Base-by-base conservation (phyloP, 2,329 filamentous ascomycete genomes). In the Simplicillium aogashimaense region DNA sequence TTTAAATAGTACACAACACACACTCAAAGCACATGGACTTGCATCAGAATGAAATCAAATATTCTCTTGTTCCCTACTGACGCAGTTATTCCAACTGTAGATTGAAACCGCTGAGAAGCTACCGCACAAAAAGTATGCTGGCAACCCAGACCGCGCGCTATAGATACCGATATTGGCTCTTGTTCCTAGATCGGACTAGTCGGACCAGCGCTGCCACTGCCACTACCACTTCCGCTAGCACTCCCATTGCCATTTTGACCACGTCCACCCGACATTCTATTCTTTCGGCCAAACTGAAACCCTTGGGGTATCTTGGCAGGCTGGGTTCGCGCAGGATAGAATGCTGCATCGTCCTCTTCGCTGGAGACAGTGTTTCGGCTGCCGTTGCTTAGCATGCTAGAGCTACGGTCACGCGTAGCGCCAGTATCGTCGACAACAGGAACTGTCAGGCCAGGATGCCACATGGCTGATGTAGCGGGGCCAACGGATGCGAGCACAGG, bases 351-450 rank as follows among this genome's bases (percentile, higher is more conserved):
- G 45, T 67, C 64, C 16, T 72, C 73, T 36, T 65, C 66, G 48
- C 72, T 78, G 13, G 70, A 76, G 58, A 81, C 75, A 7, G 78
- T 82, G 50, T 81, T 79, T 15, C 77, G 76, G n/a, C 76, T 80
- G 3, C 81, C 64, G 50, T 80, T 72, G 51, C 76, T 81, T 3
- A 82, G 69, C 78, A 82, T 82, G 42, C 75, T 80, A 9, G 75
- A 80, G 25, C 76, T 81, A 37, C 78, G 72, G 13, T 12, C 30
- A 15, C 30, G 30, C 30, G 12, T 32, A 32, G 30, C 15, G 5
- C 11, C 51, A 11, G 60, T 51, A 40, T 64, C 51, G 39, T 54
- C 58, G 20, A 61, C 46, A 6, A 59, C 52, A 11, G 61, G 58
- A 31, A 64, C 65, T 2, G 63, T 57, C 12, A 64, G 20, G 20